Evolutionary conservation across 768 basidiomycete species (phyloP), one percentile per base, ranked within the genome.

Genomic region (Russula earlei): DNA sequence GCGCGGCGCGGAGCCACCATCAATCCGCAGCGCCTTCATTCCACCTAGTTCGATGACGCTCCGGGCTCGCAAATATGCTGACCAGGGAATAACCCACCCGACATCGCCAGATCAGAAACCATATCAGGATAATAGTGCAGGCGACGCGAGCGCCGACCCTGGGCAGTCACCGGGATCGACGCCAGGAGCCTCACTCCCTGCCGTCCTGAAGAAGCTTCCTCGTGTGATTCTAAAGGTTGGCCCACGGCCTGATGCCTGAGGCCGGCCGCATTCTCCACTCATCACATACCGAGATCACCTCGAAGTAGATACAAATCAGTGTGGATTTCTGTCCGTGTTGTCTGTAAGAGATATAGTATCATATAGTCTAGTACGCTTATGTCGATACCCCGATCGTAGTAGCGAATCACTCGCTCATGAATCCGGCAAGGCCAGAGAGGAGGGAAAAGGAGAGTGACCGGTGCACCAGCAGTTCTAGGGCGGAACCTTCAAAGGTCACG

Each of bases 181-280:
- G 5, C 33, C 59, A 33, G 46, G 52, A 27, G 40, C 11, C 3
- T 10, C 47, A 14, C 51, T 42, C 10, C 9, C 51, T 14, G 22
- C 43, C 11, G 19, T 8, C 33, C n/a, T 36, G 22, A 62, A 62
- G 44, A 62, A 56, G 22, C 54, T 62, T 46, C 61, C 59, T 3
- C 54, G 59, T 20, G 59, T 62, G 20, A 56, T 62, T 29, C 37
- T 62, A 52, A 62, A 60, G 49, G 51, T 62, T 24, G 54, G 59
- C 20, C 55, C 61, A 15, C 47, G 50, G 24, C 54, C 61, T 4
- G 60, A 54, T 44, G 20, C 52, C 19, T 49, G 42, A 49, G 22
- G 20, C 22, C 31, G 14, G 6, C 20, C 14, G 8, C 5, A 33
- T 38, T 10, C 34, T 31, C 41, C 38, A 7, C 14, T n/a, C 12